Percentiles rank a stretch among this genome's conserved stretches.
Evolutionary conservation across 495 filamentous ascomycete genomes (phyloP).

Genomic region (Neurospora sp.): DNA sequence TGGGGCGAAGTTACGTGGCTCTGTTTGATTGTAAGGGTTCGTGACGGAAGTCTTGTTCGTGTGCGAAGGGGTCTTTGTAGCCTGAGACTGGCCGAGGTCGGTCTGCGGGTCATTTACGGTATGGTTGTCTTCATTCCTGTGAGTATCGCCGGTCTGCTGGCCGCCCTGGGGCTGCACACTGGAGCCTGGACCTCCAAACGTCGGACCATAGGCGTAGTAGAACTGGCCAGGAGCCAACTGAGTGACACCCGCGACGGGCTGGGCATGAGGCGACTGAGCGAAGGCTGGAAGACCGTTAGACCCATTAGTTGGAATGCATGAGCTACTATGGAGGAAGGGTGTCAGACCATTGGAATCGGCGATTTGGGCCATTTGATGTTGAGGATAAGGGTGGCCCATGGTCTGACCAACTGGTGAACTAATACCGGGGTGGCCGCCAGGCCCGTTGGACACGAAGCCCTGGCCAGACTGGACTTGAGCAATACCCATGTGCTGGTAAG

Average conservation of each 20-base stretch:
- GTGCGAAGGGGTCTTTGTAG: slow-evolving; percentile 5
- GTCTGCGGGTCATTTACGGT: not conserved
- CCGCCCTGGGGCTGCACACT: not conserved
- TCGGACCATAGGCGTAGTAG: not conserved
- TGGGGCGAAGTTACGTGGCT: slow-evolving; percentile 17
- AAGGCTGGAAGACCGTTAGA: not conserved
- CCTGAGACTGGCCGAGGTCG: not conserved
- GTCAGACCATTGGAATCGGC: not conserved
- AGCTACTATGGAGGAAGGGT: not conserved
- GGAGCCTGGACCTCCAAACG: not conserved
- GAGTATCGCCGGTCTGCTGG: not conserved
- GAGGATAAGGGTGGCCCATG: not conserved
- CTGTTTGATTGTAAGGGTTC: slow-evolving; percentile 12
- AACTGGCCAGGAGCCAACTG: not conserved
- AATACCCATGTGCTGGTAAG: not conserved
- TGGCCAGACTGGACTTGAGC: not conserved
- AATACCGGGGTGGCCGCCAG: not conserved
- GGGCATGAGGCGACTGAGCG: not conserved
- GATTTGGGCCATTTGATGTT: not conserved
- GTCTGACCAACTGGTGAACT: not conserved
- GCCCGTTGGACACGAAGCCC: not conserved
- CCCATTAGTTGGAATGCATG: not conserved
- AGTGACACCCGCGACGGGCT: not conserved
- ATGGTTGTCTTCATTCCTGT: not conserved
- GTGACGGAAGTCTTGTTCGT: slow-evolving; percentile 4